A percentile compares a stretch with the other conserved stretches of the same genome.
Conservation (phyloP, 768 basidiomycete genomes). For the Serendipita sp. region DNA sequence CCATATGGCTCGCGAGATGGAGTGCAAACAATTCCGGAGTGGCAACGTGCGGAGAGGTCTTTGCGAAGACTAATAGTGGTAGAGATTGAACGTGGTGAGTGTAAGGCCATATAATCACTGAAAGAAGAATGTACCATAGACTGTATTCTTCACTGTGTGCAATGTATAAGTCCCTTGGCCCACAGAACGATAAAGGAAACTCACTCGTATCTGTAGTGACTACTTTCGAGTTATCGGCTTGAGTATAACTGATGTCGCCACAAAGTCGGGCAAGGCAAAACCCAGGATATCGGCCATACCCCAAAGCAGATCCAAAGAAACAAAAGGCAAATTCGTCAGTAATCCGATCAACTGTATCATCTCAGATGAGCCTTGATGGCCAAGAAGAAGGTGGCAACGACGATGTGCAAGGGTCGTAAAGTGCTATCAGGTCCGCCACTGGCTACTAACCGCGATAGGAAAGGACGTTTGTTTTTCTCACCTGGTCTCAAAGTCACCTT, state of each 20-base stretch:
- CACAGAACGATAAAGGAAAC: slow-evolving; percentile 15
- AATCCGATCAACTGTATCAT: too few relatives aligned
- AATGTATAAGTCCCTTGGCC: neutral
- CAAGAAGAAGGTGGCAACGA: too few relatives aligned
- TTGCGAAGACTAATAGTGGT: slow-evolving; percentile 38
- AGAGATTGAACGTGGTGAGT: neutral
- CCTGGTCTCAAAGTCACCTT: slow-evolving; percentile 71
- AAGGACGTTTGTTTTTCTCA: slow-evolving; percentile 16
- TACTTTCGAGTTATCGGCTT: slow-evolving; percentile 75
- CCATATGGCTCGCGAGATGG: slow-evolving; percentile 69
- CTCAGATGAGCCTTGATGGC: too few relatives aligned
- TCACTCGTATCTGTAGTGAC: slow-evolving; percentile 86
- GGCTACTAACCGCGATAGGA: too few relatives aligned
- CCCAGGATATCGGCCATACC: too few relatives aligned
- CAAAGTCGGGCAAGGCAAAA: too few relatives aligned
- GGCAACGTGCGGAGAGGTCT: slow-evolving; percentile 75
- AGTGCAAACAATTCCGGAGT: slow-evolving; percentile 73
- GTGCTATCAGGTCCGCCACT: too few relatives aligned
- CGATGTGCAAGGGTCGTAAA: too few relatives aligned
- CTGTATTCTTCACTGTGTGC: slow-evolving; percentile 24
- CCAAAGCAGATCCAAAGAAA: too few relatives aligned
- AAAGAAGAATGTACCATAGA: slow-evolving; percentile 15
- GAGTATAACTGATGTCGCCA: slow-evolving; percentile 43
- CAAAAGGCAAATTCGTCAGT: too few relatives aligned
- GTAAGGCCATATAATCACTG: neutral